phyloP scores from a whole-genome alignment of 164 flowering plant species.

The Protea cynaroides region DNA sequence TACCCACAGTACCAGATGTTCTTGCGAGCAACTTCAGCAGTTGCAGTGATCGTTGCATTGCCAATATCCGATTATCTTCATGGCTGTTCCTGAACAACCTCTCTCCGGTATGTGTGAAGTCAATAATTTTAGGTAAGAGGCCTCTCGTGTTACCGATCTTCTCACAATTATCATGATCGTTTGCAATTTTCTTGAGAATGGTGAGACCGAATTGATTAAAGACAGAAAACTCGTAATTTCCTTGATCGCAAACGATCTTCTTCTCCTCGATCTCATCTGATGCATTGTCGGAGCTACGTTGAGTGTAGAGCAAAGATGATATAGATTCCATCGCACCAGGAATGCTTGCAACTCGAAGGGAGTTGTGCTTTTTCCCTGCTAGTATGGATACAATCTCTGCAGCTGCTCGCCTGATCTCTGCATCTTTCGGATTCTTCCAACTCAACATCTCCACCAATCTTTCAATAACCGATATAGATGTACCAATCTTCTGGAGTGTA shows the following conservation, averaged over 20 bases:
- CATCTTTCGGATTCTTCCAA: conserved; percentile 78
- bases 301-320: conserved; percentile 67
- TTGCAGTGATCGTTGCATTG: conserved; percentile 70
- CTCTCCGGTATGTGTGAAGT: conserved; percentile 63
- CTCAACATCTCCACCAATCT: conserved; percentile 86
- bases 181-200: conserved; percentile 77
- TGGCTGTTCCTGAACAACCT: conserved; percentile 38
- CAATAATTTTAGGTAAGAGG: conserved; percentile 72
- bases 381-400: conserved; percentile 78
- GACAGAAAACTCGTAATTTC: conserved; percentile 50
- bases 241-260: conserved; percentile 32
- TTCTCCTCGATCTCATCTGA: conserved; percentile 60
- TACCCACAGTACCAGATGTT: conserved; percentile 72
- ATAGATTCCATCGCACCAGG: conserved; percentile 95
- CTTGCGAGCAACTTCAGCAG: conserved; percentile 74
- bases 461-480: conserved; percentile 56
- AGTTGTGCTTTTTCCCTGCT: conserved; percentile 78
- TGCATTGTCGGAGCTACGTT: conserved; percentile 27
- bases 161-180: conserved; percentile 87
- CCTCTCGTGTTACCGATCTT: conserved; percentile 90
- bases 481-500: conserved; percentile 78
- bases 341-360: conserved; percentile 79
- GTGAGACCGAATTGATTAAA: conserved; percentile 78
- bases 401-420: conserved; percentile 74
- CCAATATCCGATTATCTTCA: conserved; percentile 43